Evolutionary conservation across 176 grass and related monocot species (phyloP).

Genomic region (Tillandsia fasciculata): DNA sequence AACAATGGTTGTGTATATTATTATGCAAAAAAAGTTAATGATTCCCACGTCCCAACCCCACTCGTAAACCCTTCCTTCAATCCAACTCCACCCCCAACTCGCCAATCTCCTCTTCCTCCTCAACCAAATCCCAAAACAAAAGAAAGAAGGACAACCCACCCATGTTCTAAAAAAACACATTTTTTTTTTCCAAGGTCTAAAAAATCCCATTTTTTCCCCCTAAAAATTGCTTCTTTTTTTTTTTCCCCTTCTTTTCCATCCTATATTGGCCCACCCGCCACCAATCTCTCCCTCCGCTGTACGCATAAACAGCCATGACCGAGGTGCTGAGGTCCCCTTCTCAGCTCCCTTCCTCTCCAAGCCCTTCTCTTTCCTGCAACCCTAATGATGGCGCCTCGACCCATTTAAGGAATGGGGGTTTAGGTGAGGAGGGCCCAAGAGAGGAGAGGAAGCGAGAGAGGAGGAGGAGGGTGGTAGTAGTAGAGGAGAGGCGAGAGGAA

Average conservation of each 20-base stretch:
- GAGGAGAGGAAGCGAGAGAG: constrained; percentile 9
- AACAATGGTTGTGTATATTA: not conserved
- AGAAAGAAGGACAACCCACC: not conserved
- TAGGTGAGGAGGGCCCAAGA: constrained; percentile 32
- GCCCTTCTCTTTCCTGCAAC: constrained; percentile 5
- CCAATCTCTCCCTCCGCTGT: constrained; percentile 19
- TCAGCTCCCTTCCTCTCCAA: constrained; percentile 21
- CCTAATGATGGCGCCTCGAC: constrained; percentile 25
- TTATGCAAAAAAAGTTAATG: not conserved
- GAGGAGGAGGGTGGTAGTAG: constrained; percentile 1
- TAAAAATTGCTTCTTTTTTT: constrained; percentile 29
- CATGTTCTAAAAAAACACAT: constrained; percentile 20
- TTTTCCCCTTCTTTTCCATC: not conserved
- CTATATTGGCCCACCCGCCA: constrained; percentile 35
- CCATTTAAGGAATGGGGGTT: constrained; percentile 35
- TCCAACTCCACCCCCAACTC: constrained; percentile 69
- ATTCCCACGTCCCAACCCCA: constrained; percentile 10
- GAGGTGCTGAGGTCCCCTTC: constrained; percentile 47
- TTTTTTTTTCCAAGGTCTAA: not conserved
- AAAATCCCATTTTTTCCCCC: constrained; percentile 18
- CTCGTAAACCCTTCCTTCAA: constrained; percentile 65
- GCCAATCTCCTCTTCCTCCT: constrained; percentile 19
- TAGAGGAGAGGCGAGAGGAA: constrained; percentile 3
- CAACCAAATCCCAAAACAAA: not conserved
- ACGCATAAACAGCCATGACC: constrained; percentile 19